phyloP scores from a whole-genome alignment of 768 basidiomycete genomes.

The Floccularia luteovirens region DNA sequence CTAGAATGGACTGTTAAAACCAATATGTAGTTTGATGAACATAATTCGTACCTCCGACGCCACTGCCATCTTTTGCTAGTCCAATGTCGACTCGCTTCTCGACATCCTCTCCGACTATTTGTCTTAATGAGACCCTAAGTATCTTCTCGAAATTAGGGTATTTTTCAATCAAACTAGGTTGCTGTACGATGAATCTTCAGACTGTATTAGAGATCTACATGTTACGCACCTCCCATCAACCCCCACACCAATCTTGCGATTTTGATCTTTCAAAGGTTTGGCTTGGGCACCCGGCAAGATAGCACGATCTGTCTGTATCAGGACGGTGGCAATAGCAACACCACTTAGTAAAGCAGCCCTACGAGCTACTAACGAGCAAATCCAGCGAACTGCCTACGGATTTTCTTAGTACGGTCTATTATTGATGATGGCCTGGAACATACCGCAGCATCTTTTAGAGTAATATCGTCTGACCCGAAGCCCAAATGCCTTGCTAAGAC shows the following conservation, averaged over 20 bases:
- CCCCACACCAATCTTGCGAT: conserved; percentile 66
- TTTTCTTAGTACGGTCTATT: conserved; percentile 10
- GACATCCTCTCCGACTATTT: conserved; percentile 71
- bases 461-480: conserved; percentile 47
- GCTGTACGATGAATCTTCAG: background rate
- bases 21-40: conserved; percentile 1
- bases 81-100: conserved; percentile 82
- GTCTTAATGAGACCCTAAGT: conserved; percentile 67
- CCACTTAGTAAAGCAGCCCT: conserved; percentile 82
- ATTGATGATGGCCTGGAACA: conserved; percentile 7
- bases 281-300: conserved; percentile 35
- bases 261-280: conserved; percentile 19
- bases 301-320: conserved; percentile 75
- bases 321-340: conserved; percentile 78
- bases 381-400: conserved; percentile 72
- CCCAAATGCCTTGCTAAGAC: conserved; percentile 59
- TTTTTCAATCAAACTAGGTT: conserved; percentile 76
- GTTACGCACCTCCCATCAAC: conserved; percentile 79
- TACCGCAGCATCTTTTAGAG: conserved; percentile 51
- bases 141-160: conserved; percentile 81
- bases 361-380: conserved; percentile 66
- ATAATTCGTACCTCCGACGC: conserved; percentile 78
- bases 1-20: conserved; percentile 27
- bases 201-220: conserved; percentile 8
- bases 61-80: conserved; percentile 95